phyloP scores from a whole-genome alignment of 73 alveolate species.

The Tetrahymena thermophila region DNA sequence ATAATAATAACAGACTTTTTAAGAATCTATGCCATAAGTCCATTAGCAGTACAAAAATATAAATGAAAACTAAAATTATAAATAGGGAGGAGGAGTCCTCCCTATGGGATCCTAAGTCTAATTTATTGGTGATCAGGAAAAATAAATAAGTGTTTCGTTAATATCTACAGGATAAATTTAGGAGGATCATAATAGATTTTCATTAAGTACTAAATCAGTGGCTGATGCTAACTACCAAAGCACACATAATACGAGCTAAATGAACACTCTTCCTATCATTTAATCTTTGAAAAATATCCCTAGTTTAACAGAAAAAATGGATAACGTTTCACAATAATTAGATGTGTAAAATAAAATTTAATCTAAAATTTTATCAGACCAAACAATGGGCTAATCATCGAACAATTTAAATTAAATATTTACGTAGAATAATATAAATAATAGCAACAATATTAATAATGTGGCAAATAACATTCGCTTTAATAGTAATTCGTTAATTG shows the following conservation, averaged over 20 bases:
- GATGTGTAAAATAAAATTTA: neutral
- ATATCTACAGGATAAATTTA: neutral
- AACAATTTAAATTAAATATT: neutral
- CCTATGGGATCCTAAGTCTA: neutral
- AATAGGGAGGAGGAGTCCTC: neutral
- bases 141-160: neutral
- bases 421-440: neutral
- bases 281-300: neutral
- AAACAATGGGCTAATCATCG: neutral
- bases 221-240: neutral
- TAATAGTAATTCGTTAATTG: neutral
- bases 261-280: neutral
- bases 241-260: neutral
- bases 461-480: neutral
- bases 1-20: neutral
- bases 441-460: neutral
- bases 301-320: neutral
- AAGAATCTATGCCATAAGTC: neutral
- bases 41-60: neutral
- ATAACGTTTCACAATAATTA: neutral
- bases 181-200: neutral
- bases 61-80: neutral
- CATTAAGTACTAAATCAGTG: neutral
- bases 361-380: neutral
- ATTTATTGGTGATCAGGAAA: neutral